Base-by-base conservation (phyloP, 129 eudicot genomes). In the Artemisia annua region DNA sequence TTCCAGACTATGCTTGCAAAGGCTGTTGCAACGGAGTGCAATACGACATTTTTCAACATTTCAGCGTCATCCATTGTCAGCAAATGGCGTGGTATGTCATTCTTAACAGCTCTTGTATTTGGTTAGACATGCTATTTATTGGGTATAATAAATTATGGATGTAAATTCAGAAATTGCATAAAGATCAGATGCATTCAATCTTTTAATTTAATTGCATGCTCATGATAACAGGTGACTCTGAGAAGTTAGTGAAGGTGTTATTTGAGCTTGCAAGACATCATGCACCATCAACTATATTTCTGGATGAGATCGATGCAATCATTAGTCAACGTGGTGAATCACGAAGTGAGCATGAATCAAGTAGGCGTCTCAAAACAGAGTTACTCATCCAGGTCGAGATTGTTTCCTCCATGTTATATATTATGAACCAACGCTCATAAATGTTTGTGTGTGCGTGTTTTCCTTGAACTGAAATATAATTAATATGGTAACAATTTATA, bases 1-100 rank as follows among this genome's bases (percentile, higher is more conserved):
- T 66, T 75, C 66, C 88, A 95, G 99, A 95, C 99, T 18, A 95
- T 95, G 99, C 96, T 95, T 75, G 99, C 99, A 46, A 95, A 95
- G 84, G 99, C 99, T 75, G 99, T 95, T 83, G 99, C 99, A 66
- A 95, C 99, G 1, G 99, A 95, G 87, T 95, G 97, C 88, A 90
- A 91, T 1, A 95, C 99, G 60, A 95, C 99, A 61, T 95, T 95
- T 82, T 95, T 95, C 87, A 95, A 95, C 80, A 95, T 95, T 75
- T 95, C 99, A 57, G 99, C 99, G 68, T 95, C 99, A 78, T 95
- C 99, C 69, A 79, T 95, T 65, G 99, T 95, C 72, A 95, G 99
- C 85, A 95, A 95, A 88, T 95, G 99, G 99, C 95, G 99, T 18
- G 99, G 99, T 95, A 88, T 70, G 96, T 81, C 62, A 67, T 11